These are phyloP conservation scores for Diplocarpon mali DNA, from an alignment of 2,329 filamentous ascomycete species.

Conservation along the genomic window DNA sequence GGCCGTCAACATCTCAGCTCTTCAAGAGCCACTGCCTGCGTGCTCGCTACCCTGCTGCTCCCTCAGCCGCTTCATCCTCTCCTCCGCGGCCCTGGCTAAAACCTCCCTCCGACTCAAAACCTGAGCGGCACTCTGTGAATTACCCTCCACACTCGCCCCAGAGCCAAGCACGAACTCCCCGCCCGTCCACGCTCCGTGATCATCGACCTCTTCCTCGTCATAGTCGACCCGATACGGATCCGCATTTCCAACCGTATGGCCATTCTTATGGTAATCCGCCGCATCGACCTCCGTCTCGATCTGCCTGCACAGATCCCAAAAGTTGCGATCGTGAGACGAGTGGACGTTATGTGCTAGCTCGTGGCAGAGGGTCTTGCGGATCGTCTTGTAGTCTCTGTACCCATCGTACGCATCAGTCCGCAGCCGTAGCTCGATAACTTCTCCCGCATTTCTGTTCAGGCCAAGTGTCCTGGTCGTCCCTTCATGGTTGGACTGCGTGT, in stretches of 20 bases:
- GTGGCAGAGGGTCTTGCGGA: constrained; percentile 86
- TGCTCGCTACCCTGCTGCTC: constrained; percentile 16
- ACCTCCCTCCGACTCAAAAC: constrained; percentile 61
- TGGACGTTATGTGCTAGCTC: constrained; percentile 90
- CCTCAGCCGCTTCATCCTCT: constrained; percentile 29
- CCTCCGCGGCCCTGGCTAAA: constrained; percentile 63
- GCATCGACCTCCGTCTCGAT: constrained; percentile 79
- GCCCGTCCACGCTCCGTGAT: constrained; percentile 67
- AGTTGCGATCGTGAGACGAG: constrained; percentile 70
- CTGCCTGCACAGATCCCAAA: constrained; percentile 80
- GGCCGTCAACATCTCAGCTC: not conserved
- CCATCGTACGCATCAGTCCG: constrained; percentile 93
- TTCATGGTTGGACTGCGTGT: constrained; percentile 64
- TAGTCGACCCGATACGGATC: constrained; percentile 42
- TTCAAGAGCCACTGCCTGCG: not conserved
- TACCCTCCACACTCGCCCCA: constrained; percentile 31
- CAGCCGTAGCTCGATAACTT: constrained; percentile 81
- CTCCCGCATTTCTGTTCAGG: constrained; percentile 75
- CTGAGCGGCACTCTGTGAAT: constrained; percentile 22
- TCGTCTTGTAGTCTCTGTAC: constrained; percentile 84
- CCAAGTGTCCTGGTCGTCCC: constrained; percentile 67
- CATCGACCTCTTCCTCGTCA: constrained; percentile 40
- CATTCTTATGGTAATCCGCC: constrained; percentile 67
- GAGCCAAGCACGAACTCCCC: constrained; percentile 66
- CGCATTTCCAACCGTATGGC: constrained; percentile 46